Conservation (phyloP, 139 green algal species). For the Picochlorum sp. region DNA sequence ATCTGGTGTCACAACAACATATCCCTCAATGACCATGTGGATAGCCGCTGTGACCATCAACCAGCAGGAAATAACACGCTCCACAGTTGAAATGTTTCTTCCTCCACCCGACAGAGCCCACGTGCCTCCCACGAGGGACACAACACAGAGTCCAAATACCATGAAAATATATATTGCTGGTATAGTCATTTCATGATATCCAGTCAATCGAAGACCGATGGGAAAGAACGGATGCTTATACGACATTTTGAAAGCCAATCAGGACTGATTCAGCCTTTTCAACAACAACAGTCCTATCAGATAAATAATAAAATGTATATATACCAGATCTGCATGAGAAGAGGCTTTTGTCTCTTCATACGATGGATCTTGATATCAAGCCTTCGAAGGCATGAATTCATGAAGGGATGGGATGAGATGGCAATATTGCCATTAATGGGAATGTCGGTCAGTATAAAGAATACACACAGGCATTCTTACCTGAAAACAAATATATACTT, state of each 20-base stretch:
- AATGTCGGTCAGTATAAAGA: no score
- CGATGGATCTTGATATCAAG: neutral
- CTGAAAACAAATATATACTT: no score
- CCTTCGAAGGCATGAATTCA: no score
- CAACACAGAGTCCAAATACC: conserved; percentile 50
- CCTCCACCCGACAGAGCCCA: conserved; percentile 40
- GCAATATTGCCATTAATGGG: no score
- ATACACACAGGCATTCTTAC: no score
- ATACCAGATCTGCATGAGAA: no score
- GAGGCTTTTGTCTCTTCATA: no score
- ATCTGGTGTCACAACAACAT: conserved; percentile 53
- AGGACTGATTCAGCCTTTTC: conserved; percentile 1
- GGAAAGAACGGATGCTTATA: conserved; percentile 71
- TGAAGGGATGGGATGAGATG: neutral
- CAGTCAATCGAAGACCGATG: conserved; percentile 36
- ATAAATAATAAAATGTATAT: no score
- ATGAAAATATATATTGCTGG: conserved; percentile 54
- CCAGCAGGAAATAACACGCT: conserved; percentile 53
- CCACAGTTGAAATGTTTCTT: conserved; percentile 33
- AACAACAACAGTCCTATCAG: neutral
- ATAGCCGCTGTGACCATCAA: conserved; percentile 63
- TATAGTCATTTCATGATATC: conserved; percentile 47
- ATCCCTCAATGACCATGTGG: conserved; percentile 71
- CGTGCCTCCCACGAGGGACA: conserved; percentile 27
- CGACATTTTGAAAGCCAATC: neutral